Conservation (phyloP, 1,284 basidiomycete species). For the Violaceomyces palustris region DNA sequence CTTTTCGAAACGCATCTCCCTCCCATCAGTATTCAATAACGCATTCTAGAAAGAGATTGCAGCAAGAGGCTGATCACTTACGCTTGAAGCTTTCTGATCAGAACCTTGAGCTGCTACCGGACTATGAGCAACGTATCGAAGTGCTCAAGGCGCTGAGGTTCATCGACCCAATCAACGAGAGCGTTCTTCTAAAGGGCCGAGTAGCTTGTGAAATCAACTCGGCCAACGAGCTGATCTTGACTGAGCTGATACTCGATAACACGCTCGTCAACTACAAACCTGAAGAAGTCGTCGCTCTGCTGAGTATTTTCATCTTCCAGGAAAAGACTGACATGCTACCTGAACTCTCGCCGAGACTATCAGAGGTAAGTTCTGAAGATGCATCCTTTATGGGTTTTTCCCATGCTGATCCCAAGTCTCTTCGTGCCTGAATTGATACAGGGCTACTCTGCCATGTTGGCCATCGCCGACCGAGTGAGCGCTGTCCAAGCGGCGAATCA, state of each 20-base stretch:
- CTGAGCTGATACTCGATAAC: constrained; percentile 95
- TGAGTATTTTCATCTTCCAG: constrained; percentile 94
- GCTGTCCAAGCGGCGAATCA: constrained; percentile 68
- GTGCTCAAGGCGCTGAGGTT: constrained; percentile 75
- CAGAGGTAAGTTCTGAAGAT: constrained; percentile 58
- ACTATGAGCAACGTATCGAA: constrained; percentile 88
- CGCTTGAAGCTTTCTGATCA: constrained; percentile 62
- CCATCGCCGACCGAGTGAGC: constrained; percentile 77
- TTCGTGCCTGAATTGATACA: too few species aligned
- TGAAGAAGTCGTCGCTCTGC: constrained; percentile 91
- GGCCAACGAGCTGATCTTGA: constrained; percentile 77
- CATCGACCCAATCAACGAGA: constrained; percentile 63
- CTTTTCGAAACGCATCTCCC: too few species aligned
- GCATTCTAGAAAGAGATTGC: too few species aligned
- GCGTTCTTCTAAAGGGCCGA: constrained; percentile 89
- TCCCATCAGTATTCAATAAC: too few species aligned
- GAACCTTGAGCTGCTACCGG: constrained; percentile 91
- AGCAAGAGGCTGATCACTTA: too few species aligned
- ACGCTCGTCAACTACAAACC: constrained; percentile 82
- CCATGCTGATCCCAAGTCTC: too few species aligned
- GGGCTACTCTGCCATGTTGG: constrained; percentile 72
- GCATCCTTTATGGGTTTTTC: too few species aligned
- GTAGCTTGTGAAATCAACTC: constrained; percentile 99
- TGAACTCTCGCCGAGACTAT: constrained; percentile 68
- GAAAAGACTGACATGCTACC: constrained; percentile 91